These are phyloP conservation scores for Rhodotorula sp. DNA, from an alignment of 1,284 basidiomycete species.

Conservation along the genomic window DNA sequence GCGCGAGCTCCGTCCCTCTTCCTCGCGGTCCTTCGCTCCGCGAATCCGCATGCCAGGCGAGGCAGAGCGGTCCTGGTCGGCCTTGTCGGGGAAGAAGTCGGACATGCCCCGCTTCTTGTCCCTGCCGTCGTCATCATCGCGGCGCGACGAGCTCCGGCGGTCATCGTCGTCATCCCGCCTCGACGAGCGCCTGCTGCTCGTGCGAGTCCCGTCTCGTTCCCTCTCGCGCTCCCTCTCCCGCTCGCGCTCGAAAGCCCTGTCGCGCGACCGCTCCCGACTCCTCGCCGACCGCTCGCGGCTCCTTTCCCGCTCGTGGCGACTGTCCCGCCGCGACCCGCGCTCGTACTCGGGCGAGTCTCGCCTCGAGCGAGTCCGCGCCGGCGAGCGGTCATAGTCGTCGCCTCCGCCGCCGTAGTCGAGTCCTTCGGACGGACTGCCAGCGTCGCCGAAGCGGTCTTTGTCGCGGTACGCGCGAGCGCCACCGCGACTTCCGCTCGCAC, in stretches of 20 bases:
- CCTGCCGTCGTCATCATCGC: neutral
- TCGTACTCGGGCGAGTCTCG: constrained; percentile 13
- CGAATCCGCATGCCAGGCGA: constrained; percentile 13
- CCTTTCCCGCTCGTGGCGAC: neutral
- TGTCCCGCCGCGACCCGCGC: neutral
- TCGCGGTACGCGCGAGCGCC: constrained; percentile 62
- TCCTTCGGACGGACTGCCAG: constrained; percentile 66
- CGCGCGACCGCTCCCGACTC: constrained; percentile 14
- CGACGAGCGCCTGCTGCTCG: constrained; percentile 1
- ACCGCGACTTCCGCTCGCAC: constrained; percentile 2
- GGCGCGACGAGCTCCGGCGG: neutral
- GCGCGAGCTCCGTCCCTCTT: neutral
- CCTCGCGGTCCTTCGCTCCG: neutral
- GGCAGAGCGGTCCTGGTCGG: neutral
- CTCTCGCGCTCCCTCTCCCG: constrained; percentile 19
- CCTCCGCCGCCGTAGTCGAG: constrained; percentile 57
- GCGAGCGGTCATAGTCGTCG: constrained; percentile 2
- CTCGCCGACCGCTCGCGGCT: neutral
- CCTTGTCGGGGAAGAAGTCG: constrained; percentile 20
- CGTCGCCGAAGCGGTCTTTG: constrained; percentile 69
- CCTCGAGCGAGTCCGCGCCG: constrained; percentile 1
- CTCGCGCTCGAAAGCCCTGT: constrained; percentile 19
- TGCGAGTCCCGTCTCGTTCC: constrained; percentile 1
- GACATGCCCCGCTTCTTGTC: neutral
- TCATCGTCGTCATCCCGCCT: constrained; percentile 1